Evolutionary conservation across 345 rosid species (phyloP), one percentile per base, ranked within the genome.

Genomic region (Gossypium arboreum): DNA sequence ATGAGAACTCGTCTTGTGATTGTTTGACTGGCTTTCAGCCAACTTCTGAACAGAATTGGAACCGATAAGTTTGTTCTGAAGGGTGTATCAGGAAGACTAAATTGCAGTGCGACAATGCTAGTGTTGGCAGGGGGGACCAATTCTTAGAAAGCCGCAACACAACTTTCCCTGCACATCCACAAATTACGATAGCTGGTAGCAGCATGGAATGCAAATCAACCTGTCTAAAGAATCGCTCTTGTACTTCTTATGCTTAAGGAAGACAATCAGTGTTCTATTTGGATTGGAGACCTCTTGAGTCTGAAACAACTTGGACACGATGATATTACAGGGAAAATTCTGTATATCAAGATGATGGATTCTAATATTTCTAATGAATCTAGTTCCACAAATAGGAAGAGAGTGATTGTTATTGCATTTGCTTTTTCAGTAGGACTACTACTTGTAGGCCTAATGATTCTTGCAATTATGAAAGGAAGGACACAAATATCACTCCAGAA

Each of bases 241-340:
- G 97, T 76, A 47, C 78, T 68, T 97, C 90, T 75, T 92, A 92
- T 75, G 82, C 93, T 68, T 85, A 79, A 79, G 45, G 80, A 80
- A 4, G 75, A 54, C 9, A 79, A 73, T 47, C 66, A 12, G 44
- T 92, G 98, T 62, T 78, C 73, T 29, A 61, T 81, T 60, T 94
- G 98, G 98, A n/a, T 39, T 7, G 79, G 83, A 24, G 85, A 83
- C 58, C 87, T 93, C 24, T 75, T 86, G 71, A 72, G 85, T 71
- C 65, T 81, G 56, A 78, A 86, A 27, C 82, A 85, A 68, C 81
- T 75, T n/a, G 62, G 76, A 1, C 79, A 75, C 15, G 90, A 65
- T 68, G 85, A 77, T 50, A 4, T 17, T 25, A 62, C 24, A 76
- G 92, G 88, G 17, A 73, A 16, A 16, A 82, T 75, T 10, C 54